phyloP scores from a whole-genome alignment of 257 asterid species.

The Solanum medicagineum region DNA sequence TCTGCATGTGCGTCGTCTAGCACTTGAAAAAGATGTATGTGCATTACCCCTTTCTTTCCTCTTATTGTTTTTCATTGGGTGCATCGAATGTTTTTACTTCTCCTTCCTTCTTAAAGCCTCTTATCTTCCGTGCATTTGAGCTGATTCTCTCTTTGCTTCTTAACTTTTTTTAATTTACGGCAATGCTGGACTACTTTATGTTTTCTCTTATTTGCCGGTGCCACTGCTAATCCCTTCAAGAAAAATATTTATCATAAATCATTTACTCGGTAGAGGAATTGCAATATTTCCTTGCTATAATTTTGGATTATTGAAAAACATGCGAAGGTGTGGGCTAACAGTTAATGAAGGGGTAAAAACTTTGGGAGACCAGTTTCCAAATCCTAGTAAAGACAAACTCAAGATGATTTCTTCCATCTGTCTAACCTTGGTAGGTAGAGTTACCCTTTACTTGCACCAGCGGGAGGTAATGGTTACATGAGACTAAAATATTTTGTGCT shows the following conservation, averaged over 20 bases:
- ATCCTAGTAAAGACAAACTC: neutral
- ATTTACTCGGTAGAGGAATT: neutral
- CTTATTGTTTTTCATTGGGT: neutral
- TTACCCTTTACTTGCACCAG: neutral
- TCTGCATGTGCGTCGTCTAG: constrained; percentile 58
- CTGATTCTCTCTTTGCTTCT: neutral
- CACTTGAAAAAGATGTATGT: constrained; percentile 84
- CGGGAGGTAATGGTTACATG: neutral
- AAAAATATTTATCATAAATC: neutral
- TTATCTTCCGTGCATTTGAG: neutral
- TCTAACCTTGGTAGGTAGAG: neutral
- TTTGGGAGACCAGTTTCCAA: neutral
- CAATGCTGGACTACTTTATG: neutral
- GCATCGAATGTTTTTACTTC: neutral
- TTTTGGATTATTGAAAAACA: neutral
- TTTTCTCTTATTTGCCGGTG: neutral
- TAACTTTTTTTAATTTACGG: neutral
- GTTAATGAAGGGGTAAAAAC: neutral
- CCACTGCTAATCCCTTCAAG: neutral
- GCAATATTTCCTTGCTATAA: neutral
- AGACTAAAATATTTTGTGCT: neutral
- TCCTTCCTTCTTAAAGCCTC: neutral
- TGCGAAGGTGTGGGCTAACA: neutral
- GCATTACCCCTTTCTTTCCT: neutral
- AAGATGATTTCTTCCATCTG: neutral